phyloP scores from a whole-genome alignment of 257 asterid species.

The Datura wrightii region DNA sequence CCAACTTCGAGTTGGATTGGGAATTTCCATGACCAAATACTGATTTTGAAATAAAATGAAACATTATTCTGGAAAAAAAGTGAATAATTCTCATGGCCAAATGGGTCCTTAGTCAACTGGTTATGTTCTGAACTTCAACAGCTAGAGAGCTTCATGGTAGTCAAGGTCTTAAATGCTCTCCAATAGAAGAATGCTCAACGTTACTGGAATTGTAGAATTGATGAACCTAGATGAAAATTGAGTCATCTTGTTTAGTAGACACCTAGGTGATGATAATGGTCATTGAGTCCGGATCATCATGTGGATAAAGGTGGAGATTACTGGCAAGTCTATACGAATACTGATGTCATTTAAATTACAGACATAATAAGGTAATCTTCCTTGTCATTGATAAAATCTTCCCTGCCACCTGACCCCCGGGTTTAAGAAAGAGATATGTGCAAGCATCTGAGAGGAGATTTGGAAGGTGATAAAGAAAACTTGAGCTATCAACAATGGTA shows the following conservation, averaged over 20 bases:
- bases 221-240: not conserved
- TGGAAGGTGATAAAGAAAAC: not conserved
- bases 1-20: no score
- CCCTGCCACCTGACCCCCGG: no score
- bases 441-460: not conserved
- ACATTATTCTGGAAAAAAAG: no score
- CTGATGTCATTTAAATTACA: not conserved
- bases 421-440: not conserved
- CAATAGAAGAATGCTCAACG: not conserved
- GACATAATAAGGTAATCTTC: not conserved
- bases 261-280: not conserved
- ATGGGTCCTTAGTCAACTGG: not conserved
- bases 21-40: no score
- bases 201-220: not conserved
- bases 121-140: not conserved
- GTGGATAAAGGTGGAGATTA: not conserved
- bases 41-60: no score
- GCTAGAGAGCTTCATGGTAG: not conserved
- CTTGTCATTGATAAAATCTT: not conserved
- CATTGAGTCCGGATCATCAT: not conserved
- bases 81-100: no score
- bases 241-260: not conserved
- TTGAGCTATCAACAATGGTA: not conserved
- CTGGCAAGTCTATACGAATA: not conserved
- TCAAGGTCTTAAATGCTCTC: not conserved